A percentile compares a stretch with the other conserved stretches of the same genome.
These are phyloP conservation scores for Centrapalus pauciflorus DNA, from an alignment of 129 eudicot species.

Conservation along the genomic window DNA sequence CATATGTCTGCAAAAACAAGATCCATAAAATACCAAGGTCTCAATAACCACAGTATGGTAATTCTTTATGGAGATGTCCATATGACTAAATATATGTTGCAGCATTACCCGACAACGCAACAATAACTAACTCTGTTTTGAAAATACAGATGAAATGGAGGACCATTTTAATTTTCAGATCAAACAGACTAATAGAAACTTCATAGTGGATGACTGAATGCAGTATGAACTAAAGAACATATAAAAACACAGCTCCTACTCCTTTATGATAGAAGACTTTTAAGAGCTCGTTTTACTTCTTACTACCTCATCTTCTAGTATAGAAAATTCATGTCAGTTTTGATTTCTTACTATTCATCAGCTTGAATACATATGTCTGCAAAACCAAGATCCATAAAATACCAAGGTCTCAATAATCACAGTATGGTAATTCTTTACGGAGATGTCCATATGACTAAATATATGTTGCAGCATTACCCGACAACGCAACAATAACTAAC, in stretches of 20 bases:
- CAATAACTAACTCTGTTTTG: background rate
- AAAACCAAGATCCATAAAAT: too few relatives aligned
- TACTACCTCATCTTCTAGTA: background rate
- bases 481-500: background rate
- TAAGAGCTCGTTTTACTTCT: background rate
- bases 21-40: background rate
- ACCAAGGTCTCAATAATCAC: too few relatives aligned
- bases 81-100: background rate
- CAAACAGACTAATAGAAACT: background rate
- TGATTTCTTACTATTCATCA: too few relatives aligned
- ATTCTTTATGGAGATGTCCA: background rate
- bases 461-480: slow-evolving; percentile 1
- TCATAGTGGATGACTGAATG: background rate
- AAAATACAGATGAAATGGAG: background rate
- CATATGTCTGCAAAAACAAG: slow-evolving; percentile 68
- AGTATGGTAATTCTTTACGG: background rate
- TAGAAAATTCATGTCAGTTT: background rate
- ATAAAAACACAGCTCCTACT: background rate
- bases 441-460: background rate
- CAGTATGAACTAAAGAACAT: background rate
- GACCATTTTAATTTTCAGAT: background rate
- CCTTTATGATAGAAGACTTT: background rate
- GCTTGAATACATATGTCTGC: too few relatives aligned
- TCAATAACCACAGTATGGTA: slow-evolving; percentile 8
- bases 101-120: background rate